Conservation (phyloP, 2,329 filamentous ascomycete species). For the Pseudogymnoascus verrucosus region DNA sequence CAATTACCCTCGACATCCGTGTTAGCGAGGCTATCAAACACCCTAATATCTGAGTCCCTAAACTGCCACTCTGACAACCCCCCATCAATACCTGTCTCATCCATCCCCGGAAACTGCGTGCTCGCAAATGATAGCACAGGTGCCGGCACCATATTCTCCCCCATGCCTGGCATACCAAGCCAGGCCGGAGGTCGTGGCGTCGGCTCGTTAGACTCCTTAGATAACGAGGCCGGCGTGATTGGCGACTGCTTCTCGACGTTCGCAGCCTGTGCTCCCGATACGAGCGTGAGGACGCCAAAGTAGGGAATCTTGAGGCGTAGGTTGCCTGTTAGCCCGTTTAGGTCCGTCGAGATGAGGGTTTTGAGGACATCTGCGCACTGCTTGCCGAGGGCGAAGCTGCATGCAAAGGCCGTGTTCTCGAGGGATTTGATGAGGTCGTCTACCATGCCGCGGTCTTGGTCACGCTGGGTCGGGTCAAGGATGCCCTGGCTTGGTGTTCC, state of each 20-base stretch:
- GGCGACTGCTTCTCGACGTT: not conserved
- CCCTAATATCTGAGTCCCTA: slow-evolving; percentile 22
- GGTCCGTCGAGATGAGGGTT: slow-evolving; percentile 19
- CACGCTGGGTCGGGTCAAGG: slow-evolving; percentile 16
- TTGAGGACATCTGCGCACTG: slow-evolving; percentile 25
- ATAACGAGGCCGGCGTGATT: not conserved
- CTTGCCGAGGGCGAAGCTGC: slow-evolving; percentile 9
- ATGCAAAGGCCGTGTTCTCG: slow-evolving; percentile 15
- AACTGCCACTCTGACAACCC: slow-evolving; percentile 14
- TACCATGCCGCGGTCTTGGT: slow-evolving; percentile 19
- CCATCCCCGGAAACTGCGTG: slow-evolving; percentile 9
- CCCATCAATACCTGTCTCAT: slow-evolving; percentile 12
- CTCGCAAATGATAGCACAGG: slow-evolving; percentile 22
- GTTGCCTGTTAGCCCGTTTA: slow-evolving; percentile 14
- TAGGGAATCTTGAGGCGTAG: slow-evolving; percentile 27
- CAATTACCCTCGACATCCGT: slow-evolving; percentile 27
- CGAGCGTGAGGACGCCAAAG: slow-evolving; percentile 26
- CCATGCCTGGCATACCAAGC: not conserved
- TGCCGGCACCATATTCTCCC: not conserved
- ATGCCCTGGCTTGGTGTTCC: slow-evolving; percentile 13
- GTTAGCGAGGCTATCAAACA: slow-evolving; percentile 26
- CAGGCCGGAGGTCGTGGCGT: not conserved
- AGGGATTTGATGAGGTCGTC: slow-evolving; percentile 19
- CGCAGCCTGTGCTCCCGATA: slow-evolving; percentile 14
- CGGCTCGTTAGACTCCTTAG: not conserved